Evolutionary conservation across 2,329 filamentous ascomycete genomes (phyloP).

Genomic region (Diatrype stigma): DNA sequence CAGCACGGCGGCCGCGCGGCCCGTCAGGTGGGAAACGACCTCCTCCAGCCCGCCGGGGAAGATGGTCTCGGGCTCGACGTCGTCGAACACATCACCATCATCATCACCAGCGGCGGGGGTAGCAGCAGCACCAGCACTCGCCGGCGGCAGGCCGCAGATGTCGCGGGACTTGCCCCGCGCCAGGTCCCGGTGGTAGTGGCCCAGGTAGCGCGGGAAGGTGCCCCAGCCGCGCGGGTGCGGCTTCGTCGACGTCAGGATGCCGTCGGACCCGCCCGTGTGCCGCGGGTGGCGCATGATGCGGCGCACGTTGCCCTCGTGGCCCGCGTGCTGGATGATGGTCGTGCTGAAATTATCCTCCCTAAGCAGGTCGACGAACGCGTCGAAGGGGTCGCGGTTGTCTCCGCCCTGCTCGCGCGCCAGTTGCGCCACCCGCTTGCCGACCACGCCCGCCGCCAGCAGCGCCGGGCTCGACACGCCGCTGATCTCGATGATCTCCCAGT

Average conservation of each 20-base stretch:
- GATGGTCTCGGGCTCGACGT: not conserved
- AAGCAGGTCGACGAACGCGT: not conserved
- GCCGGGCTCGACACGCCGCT: not conserved
- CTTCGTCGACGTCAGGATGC: not conserved
- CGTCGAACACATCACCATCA: not conserved
- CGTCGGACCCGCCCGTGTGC: not conserved
- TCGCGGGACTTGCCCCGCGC: not conserved
- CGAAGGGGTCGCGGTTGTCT: not conserved
- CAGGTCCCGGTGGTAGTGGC: not conserved
- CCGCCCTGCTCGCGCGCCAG: not conserved
- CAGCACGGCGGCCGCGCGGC: not conserved
- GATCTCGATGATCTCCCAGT: conserved; percentile 1
- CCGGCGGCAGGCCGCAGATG: not conserved
- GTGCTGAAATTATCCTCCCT: not conserved
- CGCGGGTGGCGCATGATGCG: not conserved
- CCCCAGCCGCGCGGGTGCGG: conserved; percentile 1
- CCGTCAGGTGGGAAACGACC: not conserved
- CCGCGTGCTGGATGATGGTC: not conserved
- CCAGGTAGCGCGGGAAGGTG: not conserved
- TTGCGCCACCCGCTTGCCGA: not conserved
- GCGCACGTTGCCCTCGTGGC: not conserved
- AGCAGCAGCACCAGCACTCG: too few species aligned
- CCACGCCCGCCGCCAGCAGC: not conserved
- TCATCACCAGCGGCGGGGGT: too few species aligned
- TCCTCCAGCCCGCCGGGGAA: not conserved